Evolutionary conservation across 495 filamentous ascomycete species (phyloP).

Genomic region (Aspergillus avenaceus): DNA sequence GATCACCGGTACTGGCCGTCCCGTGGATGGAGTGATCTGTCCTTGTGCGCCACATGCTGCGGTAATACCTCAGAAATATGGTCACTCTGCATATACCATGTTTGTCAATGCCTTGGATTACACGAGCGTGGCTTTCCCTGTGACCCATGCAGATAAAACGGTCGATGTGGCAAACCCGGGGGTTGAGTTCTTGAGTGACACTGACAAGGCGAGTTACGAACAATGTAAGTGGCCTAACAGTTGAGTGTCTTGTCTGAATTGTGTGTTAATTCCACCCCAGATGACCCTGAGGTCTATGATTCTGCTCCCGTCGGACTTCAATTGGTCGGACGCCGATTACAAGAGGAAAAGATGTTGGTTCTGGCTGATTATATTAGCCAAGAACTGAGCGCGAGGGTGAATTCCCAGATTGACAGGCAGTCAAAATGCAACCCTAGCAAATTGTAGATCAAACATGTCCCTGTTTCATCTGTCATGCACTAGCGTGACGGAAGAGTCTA

Average conservation of each 20-base stretch:
- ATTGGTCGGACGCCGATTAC: constrained; percentile 43
- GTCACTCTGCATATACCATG: constrained; percentile 47
- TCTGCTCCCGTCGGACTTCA: constrained; percentile 53
- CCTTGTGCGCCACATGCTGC: constrained; percentile 44
- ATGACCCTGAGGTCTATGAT: constrained; percentile 50
- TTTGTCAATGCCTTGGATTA: constrained; percentile 58
- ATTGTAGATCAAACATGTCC: neutral
- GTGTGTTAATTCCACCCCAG: constrained; percentile 23
- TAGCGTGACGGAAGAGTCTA: no score
- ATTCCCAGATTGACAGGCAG: no score
- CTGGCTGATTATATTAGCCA: constrained; percentile 35
- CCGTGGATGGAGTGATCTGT: constrained; percentile 52
- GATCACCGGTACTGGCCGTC: constrained; percentile 52
- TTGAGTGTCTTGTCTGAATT: no score
- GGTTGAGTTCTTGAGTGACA: constrained; percentile 34
- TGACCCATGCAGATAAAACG: constrained; percentile 50
- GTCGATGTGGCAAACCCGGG: constrained; percentile 41
- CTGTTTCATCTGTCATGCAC: no score
- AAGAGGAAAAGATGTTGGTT: constrained; percentile 51
- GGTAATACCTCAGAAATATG: constrained; percentile 44
- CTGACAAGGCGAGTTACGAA: constrained; percentile 40
- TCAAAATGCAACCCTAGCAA: no score
- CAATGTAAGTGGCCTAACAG: constrained; percentile 56
- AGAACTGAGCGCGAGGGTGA: neutral
- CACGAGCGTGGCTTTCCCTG: constrained; percentile 52